Percentiles rank a stretch among this genome's conserved stretches.
phyloP scores from a whole-genome alignment of 2,329 filamentous ascomycete species.

The Gliomastix tumulicola region DNA sequence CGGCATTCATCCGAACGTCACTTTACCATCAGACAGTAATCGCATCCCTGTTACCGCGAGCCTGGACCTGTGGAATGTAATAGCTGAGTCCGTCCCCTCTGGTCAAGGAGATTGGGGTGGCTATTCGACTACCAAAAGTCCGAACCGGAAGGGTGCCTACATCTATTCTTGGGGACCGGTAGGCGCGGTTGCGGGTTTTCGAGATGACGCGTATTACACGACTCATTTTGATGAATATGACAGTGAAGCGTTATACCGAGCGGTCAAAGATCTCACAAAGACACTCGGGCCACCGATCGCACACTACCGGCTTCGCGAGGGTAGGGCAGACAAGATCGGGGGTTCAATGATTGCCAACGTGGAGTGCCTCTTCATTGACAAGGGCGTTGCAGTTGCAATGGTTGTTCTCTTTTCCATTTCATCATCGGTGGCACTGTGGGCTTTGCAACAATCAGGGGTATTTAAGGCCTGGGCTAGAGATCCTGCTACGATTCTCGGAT shows the following conservation, averaged over 20 bases:
- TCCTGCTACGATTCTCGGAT: neutral
- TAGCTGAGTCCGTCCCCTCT: no score
- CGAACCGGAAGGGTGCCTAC: neutral
- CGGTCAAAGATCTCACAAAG: neutral
- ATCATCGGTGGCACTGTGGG: neutral
- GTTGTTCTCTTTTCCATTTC: neutral
- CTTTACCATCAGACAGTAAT: neutral
- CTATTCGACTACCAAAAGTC: neutral
- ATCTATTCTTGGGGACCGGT: no score
- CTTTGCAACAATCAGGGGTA: neutral
- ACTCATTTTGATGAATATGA: neutral
- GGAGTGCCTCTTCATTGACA: neutral
- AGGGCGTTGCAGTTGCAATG: neutral
- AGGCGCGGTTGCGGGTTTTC: neutral
- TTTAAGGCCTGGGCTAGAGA: neutral
- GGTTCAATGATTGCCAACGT: neutral
- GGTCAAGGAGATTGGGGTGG: neutral
- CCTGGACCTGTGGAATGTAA: neutral
- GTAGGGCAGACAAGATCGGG: neutral
- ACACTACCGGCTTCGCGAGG: neutral
- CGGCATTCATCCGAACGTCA: neutral
- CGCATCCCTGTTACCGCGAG: neutral
- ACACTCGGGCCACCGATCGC: neutral
- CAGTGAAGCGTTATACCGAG: neutral
- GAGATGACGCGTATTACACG: no score